Evolutionary conservation across 345 rosid species (phyloP), one percentile per base, ranked within the genome.

Genomic region (Ceriops tagal): DNA sequence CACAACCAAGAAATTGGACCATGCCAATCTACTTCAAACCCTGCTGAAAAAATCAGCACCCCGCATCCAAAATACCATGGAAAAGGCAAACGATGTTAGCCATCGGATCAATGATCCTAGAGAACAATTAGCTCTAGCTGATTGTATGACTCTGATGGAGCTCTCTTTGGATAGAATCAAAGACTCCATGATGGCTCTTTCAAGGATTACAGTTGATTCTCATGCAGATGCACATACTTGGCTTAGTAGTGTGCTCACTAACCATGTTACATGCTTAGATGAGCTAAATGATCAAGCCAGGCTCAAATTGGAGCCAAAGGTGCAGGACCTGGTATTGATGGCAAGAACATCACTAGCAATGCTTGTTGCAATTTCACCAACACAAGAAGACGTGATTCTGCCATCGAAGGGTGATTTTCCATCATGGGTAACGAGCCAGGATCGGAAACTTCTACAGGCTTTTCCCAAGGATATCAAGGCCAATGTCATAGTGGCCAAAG

Each of bases 141-240:
- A 90, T 58, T 87, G 92, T 60, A 52, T 75, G 65, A 85, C 82
- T 73, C 72, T 90, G 77, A 77, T 87, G 91, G 91, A 85, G 13
- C 65, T 78, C 53, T 87, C 97, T 28, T 59, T 65, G 60, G 85
- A 83, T 8, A 79, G 90, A 70, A 75, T 30, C 75, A 3, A 66
- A 8, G 61, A 35, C 53, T 66, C 74, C 18, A 35, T 71, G 20
- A 43, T 4, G 19, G 66, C 71, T 11, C 76, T 73, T 6, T 8
- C 53, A 24, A 65, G 61, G 1, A 43, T 27, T 5, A 61, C 61
- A 19, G 6, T 6, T 9, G 39, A 15, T 30, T 67, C 69, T 8
- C 65, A 58, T 31, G 47, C 61, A 8, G 13, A 61, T 58, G 76
- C 71, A 3, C 76, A 66, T 39, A 20, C 53, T 19, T 73, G 76